These are phyloP conservation scores for Dispira parvispora DNA, from an alignment of 192 early-diverging fungal species.

Conservation along the genomic window DNA sequence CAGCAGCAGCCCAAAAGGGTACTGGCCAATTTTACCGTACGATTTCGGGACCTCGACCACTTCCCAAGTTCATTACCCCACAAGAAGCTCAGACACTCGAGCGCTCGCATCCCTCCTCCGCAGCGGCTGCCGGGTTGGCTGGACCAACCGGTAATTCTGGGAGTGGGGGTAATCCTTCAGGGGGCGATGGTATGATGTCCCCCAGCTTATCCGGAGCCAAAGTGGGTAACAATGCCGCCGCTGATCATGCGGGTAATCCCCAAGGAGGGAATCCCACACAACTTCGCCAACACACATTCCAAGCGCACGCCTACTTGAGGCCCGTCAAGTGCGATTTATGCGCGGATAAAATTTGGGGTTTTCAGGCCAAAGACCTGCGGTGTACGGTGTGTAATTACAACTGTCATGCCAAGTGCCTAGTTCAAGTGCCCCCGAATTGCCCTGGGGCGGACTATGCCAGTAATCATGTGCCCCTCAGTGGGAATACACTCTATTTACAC, in stretches of 20 bases:
- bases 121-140: not conserved
- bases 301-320: slow-evolving; percentile 4
- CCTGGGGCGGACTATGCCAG: slow-evolving; percentile 2
- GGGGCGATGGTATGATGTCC: not conserved
- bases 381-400: slow-evolving; percentile 27
- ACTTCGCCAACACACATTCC: slow-evolving; percentile 10
- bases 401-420: slow-evolving; percentile 26
- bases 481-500: not conserved
- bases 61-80: slow-evolving; percentile 10
- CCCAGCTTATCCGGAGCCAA: not conserved
- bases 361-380: slow-evolving; percentile 7
- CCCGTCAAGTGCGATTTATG: slow-evolving; percentile 12
- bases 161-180: not conserved
- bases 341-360: slow-evolving; percentile 12
- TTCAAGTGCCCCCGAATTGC: slow-evolving; percentile 23
- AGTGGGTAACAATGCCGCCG: not conserved
- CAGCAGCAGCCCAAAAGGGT: not conserved
- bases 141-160: not conserved
- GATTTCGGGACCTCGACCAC: slow-evolving; percentile 9
- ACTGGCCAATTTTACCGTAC: not conserved
- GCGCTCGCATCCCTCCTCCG: not conserved
- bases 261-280: too few species aligned
- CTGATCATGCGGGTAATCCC: too few species aligned
- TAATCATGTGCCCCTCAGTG: slow-evolving; percentile 6
- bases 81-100: slow-evolving; percentile 1